Evolutionary conservation across 1,139 yeast species (phyloP), one percentile per base, ranked within the genome.

Genomic region (Suhomyces wounanorum): DNA sequence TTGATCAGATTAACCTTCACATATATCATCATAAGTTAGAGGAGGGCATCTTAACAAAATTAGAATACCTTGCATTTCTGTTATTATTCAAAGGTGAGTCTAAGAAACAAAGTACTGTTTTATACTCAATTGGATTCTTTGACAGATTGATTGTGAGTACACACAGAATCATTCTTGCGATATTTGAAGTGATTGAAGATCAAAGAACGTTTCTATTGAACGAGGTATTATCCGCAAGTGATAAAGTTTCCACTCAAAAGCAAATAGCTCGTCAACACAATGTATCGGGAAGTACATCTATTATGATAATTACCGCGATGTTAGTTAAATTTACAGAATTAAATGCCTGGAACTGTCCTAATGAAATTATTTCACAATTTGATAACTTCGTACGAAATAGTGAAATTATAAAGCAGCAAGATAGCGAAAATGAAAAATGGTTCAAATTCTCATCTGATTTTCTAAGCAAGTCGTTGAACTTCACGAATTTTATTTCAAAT

Each of bases 171-270:
- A 52, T 85, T 1, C 58, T 73, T 1, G 60, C 71, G 1, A 72
- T 86, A 8, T 86, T 83, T 62, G 65, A 71, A 25, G 60, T 60
- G 10, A 67, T 76, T 39, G 67, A 72, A 0, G 77, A 75, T 40
- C 95, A 88, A 59, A 70, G 87, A 49, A 67, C 68, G 1, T 85
- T 84, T 59, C 72, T 89, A 8, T 58, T 87, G 11, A 79, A 79
- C 45, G 94, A 89, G 60, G 61, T 87, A 3, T 59, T 86, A n/a
- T 65, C 77, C 3, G 78, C 78, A 49, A 67, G 83, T 51, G 79
- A 77, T 44, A 75, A 71, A 43, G 61, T 84, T 8, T 79, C 87
- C 0, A 60, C 70, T 2, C 72, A 72, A 50, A 76, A 79, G 59
- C 51, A 63, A 17, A 56, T 59, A 17, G 73, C 84, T 0, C 72